These are phyloP conservation scores for Phoma sp. DNA, from an alignment of 2,329 filamentous ascomycete genomes.

Conservation along the genomic window DNA sequence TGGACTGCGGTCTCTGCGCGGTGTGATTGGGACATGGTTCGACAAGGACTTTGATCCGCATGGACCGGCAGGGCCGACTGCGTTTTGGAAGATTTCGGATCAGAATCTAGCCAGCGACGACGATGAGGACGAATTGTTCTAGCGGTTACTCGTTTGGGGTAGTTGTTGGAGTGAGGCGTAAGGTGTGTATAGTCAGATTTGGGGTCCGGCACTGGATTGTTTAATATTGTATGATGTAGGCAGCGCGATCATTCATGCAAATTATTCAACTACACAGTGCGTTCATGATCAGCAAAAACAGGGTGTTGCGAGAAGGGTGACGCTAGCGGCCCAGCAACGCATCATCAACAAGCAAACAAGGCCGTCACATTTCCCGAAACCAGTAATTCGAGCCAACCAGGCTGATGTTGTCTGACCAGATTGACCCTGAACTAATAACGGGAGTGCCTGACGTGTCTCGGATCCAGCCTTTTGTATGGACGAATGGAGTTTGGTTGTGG, in stretches of 20 bases:
- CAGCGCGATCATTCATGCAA: no score
- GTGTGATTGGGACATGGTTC: constrained; percentile 80
- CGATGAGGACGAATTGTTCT: constrained; percentile 13
- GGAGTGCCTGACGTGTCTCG: constrained; percentile 12
- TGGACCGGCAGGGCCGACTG: constrained; percentile 76
- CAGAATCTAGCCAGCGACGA: constrained; percentile 13
- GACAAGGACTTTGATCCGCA: constrained; percentile 73
- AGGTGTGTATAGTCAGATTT: neutral
- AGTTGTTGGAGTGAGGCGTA: neutral
- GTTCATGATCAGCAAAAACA: no score
- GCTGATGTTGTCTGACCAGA: neutral
- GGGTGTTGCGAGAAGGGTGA: no score
- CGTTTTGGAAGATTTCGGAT: constrained; percentile 78
- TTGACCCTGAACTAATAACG: neutral
- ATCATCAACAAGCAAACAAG: neutral
- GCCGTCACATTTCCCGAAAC: neutral
- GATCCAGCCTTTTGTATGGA: constrained; percentile 2
- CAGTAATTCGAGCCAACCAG: neutral
- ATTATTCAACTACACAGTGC: no score
- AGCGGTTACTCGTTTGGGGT: neutral
- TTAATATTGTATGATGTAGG: neutral
- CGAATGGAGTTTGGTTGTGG: no score
- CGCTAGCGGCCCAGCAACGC: constrained; percentile 5
- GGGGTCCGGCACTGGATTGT: no score
- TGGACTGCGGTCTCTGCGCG: constrained; percentile 68